Base-by-base conservation (phyloP, 345 rosid genomes). In the Populus euphratica region DNA sequence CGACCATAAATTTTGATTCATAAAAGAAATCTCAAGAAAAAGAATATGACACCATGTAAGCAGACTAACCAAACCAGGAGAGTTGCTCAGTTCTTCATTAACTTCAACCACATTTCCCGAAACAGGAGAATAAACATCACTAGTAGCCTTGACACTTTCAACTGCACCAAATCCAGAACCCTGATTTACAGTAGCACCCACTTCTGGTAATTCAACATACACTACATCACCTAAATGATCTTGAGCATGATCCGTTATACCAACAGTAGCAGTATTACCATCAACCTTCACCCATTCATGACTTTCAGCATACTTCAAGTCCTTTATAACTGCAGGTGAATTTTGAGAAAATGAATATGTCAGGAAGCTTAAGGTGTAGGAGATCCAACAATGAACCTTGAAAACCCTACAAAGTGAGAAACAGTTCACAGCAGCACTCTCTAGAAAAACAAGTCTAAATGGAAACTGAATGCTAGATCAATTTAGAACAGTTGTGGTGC, bases 141-240 rank as follows among this genome's bases (percentile, higher is more conserved):
- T 96, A 13, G 97, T 91, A 61, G 99, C 99, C 90, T 96, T 96
- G 68, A 96, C 99, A 80, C 99, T 96, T 81, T 96, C 99, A 54
- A 96, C 97, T 0, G 99, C 99, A 49, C 99, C 98, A 76, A 96
- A 96, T 71, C 95, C 77, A 73, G 76, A 81, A 6, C 97, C 99
- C 63, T 96, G 94, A 9, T 80, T 80, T 70, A 94, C 91, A 0
- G 85, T 8, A 54, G 81, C 78, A 69, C 98, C 98, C 71, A 89
- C 86, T 23, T 94, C 98, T 8, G 98, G 98, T 68, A 94, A 79
- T 81, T 96, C 99, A 10, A 92, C 97, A 78, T 88, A 96, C 73
- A 96, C 98, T 17, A 96, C 99, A 84, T 96, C 98, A 1, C 99
- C 99, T 68, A 96, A 86, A 82, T 96, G 99, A 77, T 91, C 96